A percentile compares a stretch with the other conserved stretches of the same genome.
These are phyloP conservation scores for Stachybotrys elegans DNA, from an alignment of 2,329 filamentous ascomycete genomes.

Conservation along the genomic window DNA sequence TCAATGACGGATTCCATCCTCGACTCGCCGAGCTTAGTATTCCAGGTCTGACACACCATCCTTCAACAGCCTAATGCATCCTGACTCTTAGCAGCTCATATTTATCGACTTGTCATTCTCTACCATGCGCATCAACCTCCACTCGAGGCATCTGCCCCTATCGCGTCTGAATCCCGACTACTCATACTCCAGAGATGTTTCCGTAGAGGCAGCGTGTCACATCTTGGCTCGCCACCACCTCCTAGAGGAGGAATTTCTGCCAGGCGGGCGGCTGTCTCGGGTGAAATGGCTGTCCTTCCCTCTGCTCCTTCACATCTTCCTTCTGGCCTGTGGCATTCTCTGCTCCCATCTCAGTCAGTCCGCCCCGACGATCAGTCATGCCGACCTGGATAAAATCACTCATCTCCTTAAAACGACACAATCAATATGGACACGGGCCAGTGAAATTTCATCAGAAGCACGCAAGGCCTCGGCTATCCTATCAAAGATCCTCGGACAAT, in stretches of 20 bases:
- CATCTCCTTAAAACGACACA: too few species aligned
- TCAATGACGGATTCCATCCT: constrained; percentile 19
- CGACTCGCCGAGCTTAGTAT: constrained; percentile 17
- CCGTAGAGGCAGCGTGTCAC: constrained; percentile 18
- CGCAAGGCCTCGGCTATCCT: too few species aligned
- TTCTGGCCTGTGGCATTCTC: too few species aligned
- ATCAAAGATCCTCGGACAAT: too few species aligned
- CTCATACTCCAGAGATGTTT: constrained; percentile 15
- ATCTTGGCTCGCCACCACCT: constrained; percentile 22
- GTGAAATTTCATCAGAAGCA: too few species aligned
- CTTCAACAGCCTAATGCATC: constrained; percentile 24
- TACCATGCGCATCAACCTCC: constrained; percentile 26
- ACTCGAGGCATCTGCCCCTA: constrained; percentile 21
- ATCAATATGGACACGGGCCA: too few species aligned
- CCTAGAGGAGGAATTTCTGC: constrained; percentile 25
- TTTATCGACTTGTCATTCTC: too few species aligned
- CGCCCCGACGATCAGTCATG: too few species aligned
- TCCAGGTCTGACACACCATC: constrained; percentile 23
- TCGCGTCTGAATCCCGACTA: constrained; percentile 6
- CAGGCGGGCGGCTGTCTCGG: constrained; percentile 37
- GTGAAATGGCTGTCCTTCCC: constrained; percentile 40
- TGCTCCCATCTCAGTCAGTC: too few species aligned
- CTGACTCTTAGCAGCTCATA: too few species aligned
- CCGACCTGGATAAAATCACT: too few species aligned
- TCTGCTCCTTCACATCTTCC: constrained; percentile 41